Percentiles rank a stretch among this genome's conserved stretches.
Conservation (phyloP, 768 basidiomycete genomes). For the Antrodiella citrinella region DNA sequence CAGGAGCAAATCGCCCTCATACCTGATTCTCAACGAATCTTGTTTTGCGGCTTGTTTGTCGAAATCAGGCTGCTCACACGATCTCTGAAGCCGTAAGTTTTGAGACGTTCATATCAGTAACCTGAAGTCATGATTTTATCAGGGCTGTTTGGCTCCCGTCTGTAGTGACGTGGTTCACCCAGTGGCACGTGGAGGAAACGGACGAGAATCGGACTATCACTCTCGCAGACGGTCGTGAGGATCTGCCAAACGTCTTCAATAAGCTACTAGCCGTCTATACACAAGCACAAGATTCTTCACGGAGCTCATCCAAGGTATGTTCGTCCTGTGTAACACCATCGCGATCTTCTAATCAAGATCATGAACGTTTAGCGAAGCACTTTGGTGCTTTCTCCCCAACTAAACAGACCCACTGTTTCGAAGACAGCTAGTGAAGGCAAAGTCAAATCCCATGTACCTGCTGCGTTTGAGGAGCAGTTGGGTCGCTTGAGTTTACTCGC, state of each 20-base stretch:
- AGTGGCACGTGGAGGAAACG: constrained; percentile 21
- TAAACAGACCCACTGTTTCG: neutral
- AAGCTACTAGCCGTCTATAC: constrained; percentile 44
- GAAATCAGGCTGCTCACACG: constrained; percentile 57
- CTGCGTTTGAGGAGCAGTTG: neutral
- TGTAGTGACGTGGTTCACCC: constrained; percentile 23
- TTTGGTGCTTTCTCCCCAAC: neutral
- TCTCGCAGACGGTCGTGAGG: constrained; percentile 10
- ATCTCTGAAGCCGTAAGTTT: constrained; percentile 53
- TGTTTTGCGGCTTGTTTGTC: constrained; percentile 53
- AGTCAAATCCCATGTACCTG: neutral
- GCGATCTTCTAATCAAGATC: too few relatives aligned
- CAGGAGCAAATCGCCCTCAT: constrained; percentile 48
- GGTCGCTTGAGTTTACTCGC: constrained; percentile 11
- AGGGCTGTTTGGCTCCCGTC: constrained; percentile 19
- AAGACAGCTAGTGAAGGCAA: neutral
- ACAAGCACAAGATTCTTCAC: constrained; percentile 39
- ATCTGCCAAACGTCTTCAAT: constrained; percentile 31
- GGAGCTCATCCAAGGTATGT: constrained; percentile 36
- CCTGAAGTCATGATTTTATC: neutral
- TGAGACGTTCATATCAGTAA: neutral
- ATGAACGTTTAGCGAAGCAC: neutral
- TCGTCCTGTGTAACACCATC: neutral
- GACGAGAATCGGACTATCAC: constrained; percentile 30
- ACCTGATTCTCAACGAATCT: constrained; percentile 48